Base-by-base conservation (phyloP, 345 rosid species). In the Salix udensis region DNA sequence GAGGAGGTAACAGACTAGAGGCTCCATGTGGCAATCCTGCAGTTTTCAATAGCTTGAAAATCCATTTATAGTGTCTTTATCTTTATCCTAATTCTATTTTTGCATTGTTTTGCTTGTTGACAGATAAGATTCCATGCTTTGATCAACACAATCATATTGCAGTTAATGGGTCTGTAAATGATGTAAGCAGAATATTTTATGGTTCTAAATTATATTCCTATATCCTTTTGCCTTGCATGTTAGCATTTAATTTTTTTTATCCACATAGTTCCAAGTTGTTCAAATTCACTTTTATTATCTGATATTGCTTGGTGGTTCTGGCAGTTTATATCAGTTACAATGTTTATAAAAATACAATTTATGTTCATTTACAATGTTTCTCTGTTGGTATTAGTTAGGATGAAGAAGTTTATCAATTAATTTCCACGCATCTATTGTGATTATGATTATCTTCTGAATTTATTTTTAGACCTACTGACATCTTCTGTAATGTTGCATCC, bases 101-200 rank as follows among this genome's bases (percentile, higher is more conserved):
- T 65, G 53, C 26, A 65, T 24, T 55, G 5, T 15, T 72, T 80
- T 28, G 52, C 53, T 68, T 71, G 78, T 82, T 84, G 79, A 72
- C 91, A 90, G 97, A 84, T 78, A 82, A 83, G 76, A 21, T 82
- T 79, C 74, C 89, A 37, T 71, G 65, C 81, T 78, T 84, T 76
- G 78, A 71, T 73, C 90, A 81, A 76, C 83, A 79, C 66, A 82
- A 80, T 82, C 91, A 86, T 55, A 69, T 67, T 60, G 66, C 83
- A 36, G 70, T 76, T 31, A 71, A 82, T 60, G 81, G 81, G 67
- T 71, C 88, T 71, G 58, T 69, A 61, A 82, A 73, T 78, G 80
- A 89, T 84, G 94, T 88, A 87, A 86, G 91, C 77, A 72, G 71
- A 74, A 80, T 42, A 21, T 46, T 71, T 74, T 31, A 30, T 48